Percentiles rank a stretch among this genome's conserved stretches.
These are phyloP conservation scores for Microsporum audouinii DNA, from an alignment of 2,329 filamentous ascomycete species.

Conservation along the genomic window DNA sequence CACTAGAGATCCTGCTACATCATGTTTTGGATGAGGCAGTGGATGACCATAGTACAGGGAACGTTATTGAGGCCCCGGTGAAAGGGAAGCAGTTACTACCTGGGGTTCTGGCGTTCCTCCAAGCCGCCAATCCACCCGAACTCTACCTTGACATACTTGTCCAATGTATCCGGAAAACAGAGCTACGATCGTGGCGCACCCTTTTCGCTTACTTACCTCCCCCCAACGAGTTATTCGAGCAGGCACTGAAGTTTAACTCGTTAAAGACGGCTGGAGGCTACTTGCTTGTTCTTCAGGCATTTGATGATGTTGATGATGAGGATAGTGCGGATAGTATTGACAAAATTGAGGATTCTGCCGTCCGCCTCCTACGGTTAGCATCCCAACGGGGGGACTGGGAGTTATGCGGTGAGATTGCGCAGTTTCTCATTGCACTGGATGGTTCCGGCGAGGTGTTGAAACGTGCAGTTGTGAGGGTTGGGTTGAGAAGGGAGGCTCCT, in stretches of 20 bases:
- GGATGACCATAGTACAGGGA: constrained; percentile 42
- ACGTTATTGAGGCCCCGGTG: not conserved
- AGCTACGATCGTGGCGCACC: constrained; percentile 87
- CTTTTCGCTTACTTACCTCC: constrained; percentile 85
- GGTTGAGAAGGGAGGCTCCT: constrained; percentile 19
- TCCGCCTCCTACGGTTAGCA: constrained; percentile 67
- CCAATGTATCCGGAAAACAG: constrained; percentile 93
- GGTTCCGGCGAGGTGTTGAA: constrained; percentile 66
- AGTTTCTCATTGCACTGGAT: constrained; percentile 91
- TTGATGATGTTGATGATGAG: constrained; percentile 40
- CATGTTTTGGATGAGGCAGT: constrained; percentile 91
- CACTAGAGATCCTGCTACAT: constrained; percentile 81
- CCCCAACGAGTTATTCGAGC: constrained; percentile 83
- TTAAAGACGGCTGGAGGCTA: constrained; percentile 95
- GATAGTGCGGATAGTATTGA: constrained; percentile 39
- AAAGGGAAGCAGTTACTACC: constrained; percentile 30
- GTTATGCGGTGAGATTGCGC: constrained; percentile 81
- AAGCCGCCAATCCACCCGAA: constrained; percentile 55
- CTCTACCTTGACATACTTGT: constrained; percentile 89
- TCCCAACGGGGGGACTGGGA: constrained; percentile 87
- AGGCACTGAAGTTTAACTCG: constrained; percentile 70
- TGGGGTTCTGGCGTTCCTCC: constrained; percentile 50
- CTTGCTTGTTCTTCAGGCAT: constrained; percentile 82
- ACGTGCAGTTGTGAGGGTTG: constrained; percentile 30
- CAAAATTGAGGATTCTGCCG: constrained; percentile 44